Base-by-base conservation (phyloP, 78 protist genomes). In the Polysphondylium violaceum region DNA sequence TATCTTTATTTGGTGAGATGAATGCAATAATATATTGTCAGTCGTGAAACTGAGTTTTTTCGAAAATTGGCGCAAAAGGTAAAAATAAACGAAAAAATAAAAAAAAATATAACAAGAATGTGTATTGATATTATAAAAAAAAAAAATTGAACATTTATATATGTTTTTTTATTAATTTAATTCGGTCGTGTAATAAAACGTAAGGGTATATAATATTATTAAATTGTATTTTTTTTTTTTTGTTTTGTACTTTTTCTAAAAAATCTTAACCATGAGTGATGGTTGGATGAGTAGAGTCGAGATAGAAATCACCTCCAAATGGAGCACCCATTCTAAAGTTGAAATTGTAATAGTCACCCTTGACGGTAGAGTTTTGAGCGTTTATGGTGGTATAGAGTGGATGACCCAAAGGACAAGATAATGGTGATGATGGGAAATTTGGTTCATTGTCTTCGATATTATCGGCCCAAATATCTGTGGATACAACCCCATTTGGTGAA, bases 311-410 rank as follows among this genome's bases (percentile, higher is more conserved):
- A 35, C 89, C 89, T 68, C 72, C 67, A 11, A 81, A 68, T 33
- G 89, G 89, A 31, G 89, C 40, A 68, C 89, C 89, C 75, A 68
- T 81, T 59, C 76, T 81, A 68, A 81, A 81, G 40, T 81, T 71
- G 63, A 81, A 81, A 41, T 81, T 81, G 23, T 81, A 81, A 56
- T 72, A 81, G n/a, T 81, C 78, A 69, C 76, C 51, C 27, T 51
- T 51, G 14, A 16, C 16, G 58, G 14, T 51, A 19, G 14, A 16
- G 27, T 51, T 51, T 16, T n/a, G n/a, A n/a, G n/a, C n/a, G n/a
- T n/a, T n/a, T n/a, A n/a, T n/a, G 9, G 72, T 16, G 5, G 5
- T 36, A 29, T 4, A 27, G 23, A 27, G 3, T 16, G 67, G 50
- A 19, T 65, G 76, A 65, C 78, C 77, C 25, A 68, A 25, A 2